Base-by-base conservation (phyloP, 495 filamentous ascomycete genomes). In the Aspergillus sclerotioniger region DNA sequence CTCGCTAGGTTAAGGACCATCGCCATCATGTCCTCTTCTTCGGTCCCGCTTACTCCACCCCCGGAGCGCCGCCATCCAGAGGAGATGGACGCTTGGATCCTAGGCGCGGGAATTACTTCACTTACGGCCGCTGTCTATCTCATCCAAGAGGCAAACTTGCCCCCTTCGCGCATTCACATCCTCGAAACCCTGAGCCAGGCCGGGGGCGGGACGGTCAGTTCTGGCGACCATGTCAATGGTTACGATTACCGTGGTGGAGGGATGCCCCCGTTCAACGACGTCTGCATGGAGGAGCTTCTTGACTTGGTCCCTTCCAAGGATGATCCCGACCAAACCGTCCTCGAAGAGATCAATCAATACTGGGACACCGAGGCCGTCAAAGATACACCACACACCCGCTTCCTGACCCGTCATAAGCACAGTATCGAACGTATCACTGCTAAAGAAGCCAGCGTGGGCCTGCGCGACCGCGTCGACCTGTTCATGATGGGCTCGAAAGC, bases 81-180 rank as follows among this genome's bases (percentile, higher is more conserved):
- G 17, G 72, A 58, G 17, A 57, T 70, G 2, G 51, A 63, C 43
- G 69, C 62, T 54, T 71, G 67, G 66, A 65, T 70, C 20, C 63
- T 80, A 10, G 77, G 76, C 13, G 70, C 68, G 39, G 75, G 77
- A 41, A 70, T 77, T 52, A 70, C 73, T 1, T 75, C 75, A 9
- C 68, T 79, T 10, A 66, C 74, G 6, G 66, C 76, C 0, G 76
- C 77, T 9, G 69, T 72, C 9, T 68, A 76, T 54, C 68, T 79
- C 49, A 68, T 78, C 54, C 64, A 71, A 32, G 76, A 78, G 67
- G 73, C 74, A n/a, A 65, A 74, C 2, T 66, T 80, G 2, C 72
- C 76, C 0, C 60, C 69, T 0, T 62, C 61, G 12, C 69, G 71
- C 21, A 71, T 79, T 39, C 76, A 78, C 56, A 74, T 80, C 59